Evolutionary conservation across 2,329 filamentous ascomycete genomes (phyloP).

Genomic region (Exophiala aquamarina): DNA sequence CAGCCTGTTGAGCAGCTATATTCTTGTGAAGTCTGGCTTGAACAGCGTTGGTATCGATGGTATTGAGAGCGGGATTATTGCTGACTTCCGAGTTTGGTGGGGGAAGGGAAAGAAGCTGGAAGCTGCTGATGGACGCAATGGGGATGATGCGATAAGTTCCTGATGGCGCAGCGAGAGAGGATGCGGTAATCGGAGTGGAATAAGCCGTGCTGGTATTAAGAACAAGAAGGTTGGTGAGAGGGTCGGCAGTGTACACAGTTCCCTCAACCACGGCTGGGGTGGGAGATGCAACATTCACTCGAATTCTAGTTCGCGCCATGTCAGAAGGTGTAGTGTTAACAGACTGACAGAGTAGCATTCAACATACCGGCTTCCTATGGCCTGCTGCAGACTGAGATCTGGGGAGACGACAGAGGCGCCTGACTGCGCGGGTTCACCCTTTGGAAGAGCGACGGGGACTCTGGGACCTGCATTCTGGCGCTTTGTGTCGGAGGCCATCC

Average conservation of each 20-base stretch:
- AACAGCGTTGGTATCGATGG: constrained; percentile 55
- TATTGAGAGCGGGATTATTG: constrained; percentile 45
- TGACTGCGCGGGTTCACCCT: constrained; percentile 42
- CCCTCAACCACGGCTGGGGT: constrained; percentile 57
- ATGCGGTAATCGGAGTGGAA: constrained; percentile 33
- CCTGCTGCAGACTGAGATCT: constrained; percentile 57
- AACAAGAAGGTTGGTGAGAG: constrained; percentile 60
- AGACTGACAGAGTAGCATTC: constrained; percentile 45
- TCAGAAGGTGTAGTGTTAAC: constrained; percentile 18
- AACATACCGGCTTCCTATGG: constrained; percentile 53
- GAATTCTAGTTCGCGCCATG: constrained; percentile 54
- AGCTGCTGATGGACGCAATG: constrained; percentile 57
- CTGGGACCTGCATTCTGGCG: constrained; percentile 56
- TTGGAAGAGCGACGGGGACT: constrained; percentile 50
- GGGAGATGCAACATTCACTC: constrained; percentile 55
- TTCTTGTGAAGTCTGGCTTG: constrained; percentile 57
- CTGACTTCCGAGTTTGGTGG: constrained; percentile 39
- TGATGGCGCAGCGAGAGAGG: constrained; percentile 37
- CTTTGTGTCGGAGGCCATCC: constrained; percentile 52
- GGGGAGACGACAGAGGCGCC: constrained; percentile 47
- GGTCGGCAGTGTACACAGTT: constrained; percentile 62
- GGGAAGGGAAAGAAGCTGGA: constrained; percentile 52
- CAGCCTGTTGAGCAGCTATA: constrained; percentile 56
- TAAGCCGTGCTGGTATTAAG: constrained; percentile 56
- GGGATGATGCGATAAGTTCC: constrained; percentile 63